Base-by-base conservation (phyloP, 495 filamentous ascomycete species). In the Haplographium delicatum region DNA sequence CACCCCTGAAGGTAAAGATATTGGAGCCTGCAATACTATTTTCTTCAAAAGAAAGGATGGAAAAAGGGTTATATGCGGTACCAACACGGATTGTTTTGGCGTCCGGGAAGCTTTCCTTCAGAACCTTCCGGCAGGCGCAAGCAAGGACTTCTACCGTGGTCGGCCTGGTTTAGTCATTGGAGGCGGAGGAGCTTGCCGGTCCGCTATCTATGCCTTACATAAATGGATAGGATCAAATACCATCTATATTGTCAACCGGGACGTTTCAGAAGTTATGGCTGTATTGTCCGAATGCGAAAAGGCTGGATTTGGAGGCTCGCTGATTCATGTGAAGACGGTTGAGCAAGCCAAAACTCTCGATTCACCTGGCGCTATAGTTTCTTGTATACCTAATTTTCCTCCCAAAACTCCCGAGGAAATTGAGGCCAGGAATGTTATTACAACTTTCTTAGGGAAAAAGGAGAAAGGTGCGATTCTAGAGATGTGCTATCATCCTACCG, bases 401-500 rank as follows among this genome's bases (percentile, higher is more conserved):
- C 38, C 38, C 4, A 19, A 19, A 20, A 22, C 38, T 10, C 16
- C 13, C 4, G 16, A 41, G 11, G 38, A 41, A 23, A 41, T 5
- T 9, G 38, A 41, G 38, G 38, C 19, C 11, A 19, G 38, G 18
- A 13, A 13, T 1, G 38, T 41, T 5, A 41, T 41, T 41, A 13
- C 19, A 1, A 20, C 16, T 6, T 41, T 41, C 19, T 19, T 41
- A 20, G 1, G 38, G 20, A 41, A 23, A 23, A 20, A 41, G 5
- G 52, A 59, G 18, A 80, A 83, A 69, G 83, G 84, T 7, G 78
- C 76, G 9, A 79, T 88, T 27, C 62, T 86, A 51, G 84, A 87
- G 67, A 87, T 88, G 84, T 86, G 82, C 68, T 86, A 88, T 59
- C 81, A 85, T 59, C 84, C 83, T 2, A 66, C 68, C 25, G 80